These are phyloP conservation scores for Mrakia frigida DNA, from an alignment of 768 basidiomycete genomes.

Conservation along the genomic window DNA sequence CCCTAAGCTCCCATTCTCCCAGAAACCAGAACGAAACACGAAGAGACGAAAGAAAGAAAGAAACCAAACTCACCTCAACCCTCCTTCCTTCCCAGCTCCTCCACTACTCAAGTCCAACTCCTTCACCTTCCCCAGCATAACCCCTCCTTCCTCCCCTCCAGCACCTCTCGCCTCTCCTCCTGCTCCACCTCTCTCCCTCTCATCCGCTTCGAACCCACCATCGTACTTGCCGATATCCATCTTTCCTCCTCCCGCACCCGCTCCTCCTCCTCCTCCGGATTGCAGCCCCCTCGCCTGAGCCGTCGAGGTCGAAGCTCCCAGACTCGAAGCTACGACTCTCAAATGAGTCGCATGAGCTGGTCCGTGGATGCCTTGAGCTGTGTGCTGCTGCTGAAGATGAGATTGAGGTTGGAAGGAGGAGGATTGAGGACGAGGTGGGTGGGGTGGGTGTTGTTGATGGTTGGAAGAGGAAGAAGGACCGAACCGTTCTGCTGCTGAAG, in stretches of 20 bases:
- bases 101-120: constrained; percentile 12
- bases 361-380: constrained; percentile 45
- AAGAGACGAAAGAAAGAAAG: neutral
- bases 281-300: constrained; percentile 30
- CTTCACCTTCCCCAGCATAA: constrained; percentile 17
- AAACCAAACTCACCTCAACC: neutral
- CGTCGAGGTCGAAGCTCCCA: constrained; percentile 21
- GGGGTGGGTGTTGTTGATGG: neutral
- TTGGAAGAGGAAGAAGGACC: neutral
- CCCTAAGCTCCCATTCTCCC: neutral
- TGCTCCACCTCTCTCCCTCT: constrained; percentile 50
- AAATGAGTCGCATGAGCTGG: constrained; percentile 43
- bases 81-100: neutral
- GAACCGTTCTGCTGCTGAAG: neutral
- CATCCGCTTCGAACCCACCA: constrained; percentile 89
- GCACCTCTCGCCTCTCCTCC: constrained; percentile 59
- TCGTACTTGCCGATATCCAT: constrained; percentile 71
- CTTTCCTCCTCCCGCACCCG: neutral
- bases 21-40: neutral
- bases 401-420: neutral
- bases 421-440: neutral
- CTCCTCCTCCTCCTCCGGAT: neutral
- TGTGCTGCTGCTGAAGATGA: constrained; percentile 35
- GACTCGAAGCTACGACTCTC: constrained; percentile 35
- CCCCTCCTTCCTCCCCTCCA: constrained; percentile 49